Evolutionary conservation across 768 basidiomycete species (phyloP).

Genomic region (Tylopilus subfusipes): DNA sequence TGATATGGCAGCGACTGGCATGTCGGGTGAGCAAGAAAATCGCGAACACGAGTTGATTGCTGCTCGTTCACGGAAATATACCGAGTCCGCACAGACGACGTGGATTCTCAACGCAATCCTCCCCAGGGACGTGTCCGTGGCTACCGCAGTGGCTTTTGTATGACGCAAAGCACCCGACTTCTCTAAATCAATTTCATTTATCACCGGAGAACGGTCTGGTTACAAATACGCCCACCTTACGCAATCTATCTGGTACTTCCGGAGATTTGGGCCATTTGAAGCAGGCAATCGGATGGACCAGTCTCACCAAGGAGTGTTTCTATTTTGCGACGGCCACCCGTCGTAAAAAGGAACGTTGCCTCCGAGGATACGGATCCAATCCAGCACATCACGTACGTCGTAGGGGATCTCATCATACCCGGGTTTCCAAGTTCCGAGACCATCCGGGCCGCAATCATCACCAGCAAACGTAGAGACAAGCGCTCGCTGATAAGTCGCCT

Average conservation of each 20-base stretch:
- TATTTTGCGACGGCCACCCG: conserved; percentile 2
- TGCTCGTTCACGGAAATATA: conserved; percentile 12
- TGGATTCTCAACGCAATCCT: conserved; percentile 25
- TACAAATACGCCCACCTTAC: conserved; percentile 24
- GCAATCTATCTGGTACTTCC: conserved; percentile 9
- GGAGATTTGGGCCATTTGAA: conserved; percentile 4
- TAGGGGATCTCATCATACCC: conserved; percentile 11
- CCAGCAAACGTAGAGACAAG: background rate
- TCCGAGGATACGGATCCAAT: conserved; percentile 3
- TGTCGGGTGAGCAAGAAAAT: too few relatives aligned
- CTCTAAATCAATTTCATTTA: conserved; percentile 26
- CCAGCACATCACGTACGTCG: background rate
- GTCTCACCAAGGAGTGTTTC: conserved; percentile 3
- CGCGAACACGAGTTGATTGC: conserved; percentile 4
- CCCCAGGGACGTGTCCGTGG: conserved; percentile 20
- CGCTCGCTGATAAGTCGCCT: background rate
- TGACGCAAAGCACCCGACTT: conserved; percentile 12
- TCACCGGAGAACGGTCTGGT: conserved; percentile 22
- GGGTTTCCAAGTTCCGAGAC: background rate
- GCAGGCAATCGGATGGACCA: conserved; percentile 13
- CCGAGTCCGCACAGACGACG: conserved; percentile 3
- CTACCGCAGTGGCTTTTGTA: conserved; percentile 14
- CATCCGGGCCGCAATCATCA: background rate
- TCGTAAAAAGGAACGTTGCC: background rate
- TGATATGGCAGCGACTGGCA: background rate